Conservation (phyloP, 2,329 filamentous ascomycete species). For the Diplodia scrobiculata region DNA sequence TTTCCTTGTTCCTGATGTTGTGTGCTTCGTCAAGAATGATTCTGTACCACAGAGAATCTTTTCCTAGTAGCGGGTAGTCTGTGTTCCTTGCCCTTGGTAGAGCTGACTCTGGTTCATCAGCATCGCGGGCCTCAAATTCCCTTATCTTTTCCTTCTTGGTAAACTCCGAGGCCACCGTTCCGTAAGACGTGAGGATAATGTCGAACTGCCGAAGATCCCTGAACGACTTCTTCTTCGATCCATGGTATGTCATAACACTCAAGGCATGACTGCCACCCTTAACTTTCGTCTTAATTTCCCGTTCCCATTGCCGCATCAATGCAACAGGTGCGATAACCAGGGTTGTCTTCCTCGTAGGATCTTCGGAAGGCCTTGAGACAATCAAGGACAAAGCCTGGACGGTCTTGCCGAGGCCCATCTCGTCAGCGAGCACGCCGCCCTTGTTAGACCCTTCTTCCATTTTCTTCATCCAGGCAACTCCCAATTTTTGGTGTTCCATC, state of each 20-base stretch:
- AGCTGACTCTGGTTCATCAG: constrained; percentile 82
- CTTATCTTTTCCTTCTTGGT: constrained; percentile 44
- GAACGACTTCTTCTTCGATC: constrained; percentile 60
- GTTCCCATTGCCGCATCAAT: constrained; percentile 80
- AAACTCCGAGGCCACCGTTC: constrained; percentile 57
- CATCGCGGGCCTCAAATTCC: constrained; percentile 92
- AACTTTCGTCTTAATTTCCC: constrained; percentile 73
- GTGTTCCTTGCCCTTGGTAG: constrained; percentile 74
- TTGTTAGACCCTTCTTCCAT: constrained; percentile 72
- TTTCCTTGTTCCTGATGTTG: constrained; percentile 73
- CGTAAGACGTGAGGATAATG: constrained; percentile 78
- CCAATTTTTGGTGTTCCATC: constrained; percentile 80
- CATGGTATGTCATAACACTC: constrained; percentile 70
- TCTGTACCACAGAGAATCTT: constrained; percentile 64
- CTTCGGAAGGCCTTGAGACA: constrained; percentile 63
- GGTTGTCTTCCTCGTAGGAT: constrained; percentile 68
- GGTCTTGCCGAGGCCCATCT: constrained; percentile 84
- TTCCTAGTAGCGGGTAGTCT: constrained; percentile 56
- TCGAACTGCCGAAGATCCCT: constrained; percentile 66
- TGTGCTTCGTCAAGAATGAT: constrained; percentile 80
- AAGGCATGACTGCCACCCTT: constrained; percentile 58
- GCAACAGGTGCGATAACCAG: constrained; percentile 80
- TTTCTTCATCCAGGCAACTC: constrained; percentile 72
- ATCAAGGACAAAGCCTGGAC: constrained; percentile 81
- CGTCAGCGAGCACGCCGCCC: constrained; percentile 67